These are phyloP conservation scores for Oryza rufipogon DNA, from an alignment of 176 grass and related monocot genomes.

Conservation along the genomic window DNA sequence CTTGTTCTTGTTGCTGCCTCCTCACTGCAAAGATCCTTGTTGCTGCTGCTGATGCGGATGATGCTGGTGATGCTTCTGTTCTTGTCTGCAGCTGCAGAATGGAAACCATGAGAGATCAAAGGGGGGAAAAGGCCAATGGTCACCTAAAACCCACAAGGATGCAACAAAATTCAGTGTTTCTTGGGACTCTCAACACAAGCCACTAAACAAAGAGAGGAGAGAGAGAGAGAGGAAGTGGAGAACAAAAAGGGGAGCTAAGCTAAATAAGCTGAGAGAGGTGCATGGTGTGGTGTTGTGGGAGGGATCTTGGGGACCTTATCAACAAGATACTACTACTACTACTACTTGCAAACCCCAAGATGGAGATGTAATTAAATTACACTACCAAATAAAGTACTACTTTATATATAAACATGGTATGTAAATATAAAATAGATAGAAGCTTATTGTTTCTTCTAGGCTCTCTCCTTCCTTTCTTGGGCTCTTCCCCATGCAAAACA, in stretches of 20 bases:
- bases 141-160: slow-evolving; percentile 46
- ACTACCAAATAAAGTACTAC: slow-evolving; percentile 23
- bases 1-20: not conserved
- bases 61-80: slow-evolving; percentile 19
- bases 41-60: slow-evolving; percentile 16
- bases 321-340: slow-evolving; percentile 44
- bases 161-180: slow-evolving; percentile 61
- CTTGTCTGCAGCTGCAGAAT: slow-evolving; percentile 58
- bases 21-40: slow-evolving; percentile 46
- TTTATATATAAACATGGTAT: not conserved
- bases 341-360: slow-evolving; percentile 43
- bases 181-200: slow-evolving; percentile 56
- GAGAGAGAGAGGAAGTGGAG: not conserved
- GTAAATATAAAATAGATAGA: slow-evolving; percentile 1
- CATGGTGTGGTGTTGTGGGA: slow-evolving; percentile 42
- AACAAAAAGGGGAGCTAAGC: slow-evolving; percentile 46
- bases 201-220: slow-evolving; percentile 20
- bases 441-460: slow-evolving; percentile 18
- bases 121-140: slow-evolving; percentile 47
- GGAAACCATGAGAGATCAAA: slow-evolving; percentile 54
- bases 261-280: not conserved
- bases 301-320: slow-evolving; percentile 65
- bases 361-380: slow-evolving; percentile 37
- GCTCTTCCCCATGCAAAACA: slow-evolving; percentile 56
- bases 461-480: slow-evolving; percentile 34